Base-by-base conservation (phyloP, 441 rosid genomes). In the Erodium texanum region DNA sequence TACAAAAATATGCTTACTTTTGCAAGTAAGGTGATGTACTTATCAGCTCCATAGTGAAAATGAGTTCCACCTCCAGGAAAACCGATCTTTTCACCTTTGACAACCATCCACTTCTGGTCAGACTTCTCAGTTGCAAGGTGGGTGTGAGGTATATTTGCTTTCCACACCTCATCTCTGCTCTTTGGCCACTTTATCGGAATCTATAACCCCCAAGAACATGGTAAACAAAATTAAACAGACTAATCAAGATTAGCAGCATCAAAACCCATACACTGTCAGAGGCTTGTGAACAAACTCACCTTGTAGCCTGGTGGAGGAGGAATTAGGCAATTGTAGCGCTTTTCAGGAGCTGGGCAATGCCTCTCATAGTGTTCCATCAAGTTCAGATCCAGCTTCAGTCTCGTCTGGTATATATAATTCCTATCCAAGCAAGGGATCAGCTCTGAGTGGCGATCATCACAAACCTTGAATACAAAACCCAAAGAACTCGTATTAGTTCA, bases 101-200 rank as follows among this genome's bases (percentile, higher is more conserved):
- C 98, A 80, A 87, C 92, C 99, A 95, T 95, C 99, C 99, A 95
- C 66, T 95, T 95, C 85, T 95, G 99, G 77, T 92, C 98, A 81
- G 99, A 92, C 77, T 95, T 95, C 73, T 95, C 97, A 66, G 86
- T 84, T 64, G 99, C 99, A 72, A 95, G 98, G 82, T 92, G 99
- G 71, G 97, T 95, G 73, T 95, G 99, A 74, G 99, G 99, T 76
- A 95, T 95, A 82, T 95, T 95, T 4, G 83, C 99, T 80, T 92
- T 86, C 98, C 98, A 92, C n/a, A 92, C 99, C 81, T 90, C 97
- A 80, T 95, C 99, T 86, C 99, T 84, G 76, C 99, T 94, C 74
- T 84, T 89, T 18, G 99, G 99, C 98, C 99, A 94, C 87, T 92
- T 94, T 56, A 94, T 84, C 66, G 99, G 99, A 75, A 94, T 76